phyloP scores from a whole-genome alignment of 2,329 filamentous ascomycete genomes.

The Orbilia quercus region DNA sequence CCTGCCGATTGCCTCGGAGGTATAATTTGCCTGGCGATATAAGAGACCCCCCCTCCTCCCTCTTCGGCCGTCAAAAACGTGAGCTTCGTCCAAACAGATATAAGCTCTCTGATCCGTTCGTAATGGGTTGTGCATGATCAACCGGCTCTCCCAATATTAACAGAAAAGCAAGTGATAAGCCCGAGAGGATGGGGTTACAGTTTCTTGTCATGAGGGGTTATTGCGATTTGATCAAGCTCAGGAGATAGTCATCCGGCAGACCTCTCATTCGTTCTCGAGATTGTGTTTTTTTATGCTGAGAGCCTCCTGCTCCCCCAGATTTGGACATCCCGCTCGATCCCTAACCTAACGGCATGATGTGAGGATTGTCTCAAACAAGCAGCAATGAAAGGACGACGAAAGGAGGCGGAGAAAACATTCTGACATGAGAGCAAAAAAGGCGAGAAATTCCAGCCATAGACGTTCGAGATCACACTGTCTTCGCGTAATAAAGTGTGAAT shows the following conservation, averaged over 20 bases:
- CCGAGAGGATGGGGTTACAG: slow-evolving; percentile 30
- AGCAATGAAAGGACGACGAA: slow-evolving; percentile 15
- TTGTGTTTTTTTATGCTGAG: too few species aligned
- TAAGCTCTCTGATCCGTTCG: slow-evolving; percentile 41
- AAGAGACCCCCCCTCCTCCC: slow-evolving; percentile 47
- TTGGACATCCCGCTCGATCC: slow-evolving; percentile 36
- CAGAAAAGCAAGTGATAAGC: slow-evolving; percentile 49
- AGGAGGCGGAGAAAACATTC: slow-evolving; percentile 34
- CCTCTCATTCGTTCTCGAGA: slow-evolving; percentile 49
- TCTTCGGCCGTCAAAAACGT: slow-evolving; percentile 43
- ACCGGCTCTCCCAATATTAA: slow-evolving; percentile 51
- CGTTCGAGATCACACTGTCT: slow-evolving; percentile 51
- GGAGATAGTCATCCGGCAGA: slow-evolving; percentile 53
- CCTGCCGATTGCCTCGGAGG: slow-evolving; percentile 52
- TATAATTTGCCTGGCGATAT: slow-evolving; percentile 52
- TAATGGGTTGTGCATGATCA: slow-evolving; percentile 52
- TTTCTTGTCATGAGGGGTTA: slow-evolving; percentile 54
- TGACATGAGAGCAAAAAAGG: slow-evolving; percentile 17
- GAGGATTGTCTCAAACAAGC: slow-evolving; percentile 28
- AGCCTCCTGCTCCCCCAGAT: slow-evolving; percentile 38
- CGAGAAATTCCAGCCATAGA: slow-evolving; percentile 49
- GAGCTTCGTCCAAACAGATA: slow-evolving; percentile 49
- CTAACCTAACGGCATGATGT: slow-evolving; percentile 46
- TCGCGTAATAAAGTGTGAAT: slow-evolving; percentile 56
- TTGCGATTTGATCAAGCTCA: slow-evolving; percentile 57